These are phyloP conservation scores for Aspergillus haitiensis DNA, from an alignment of 495 filamentous ascomycete species.

Conservation along the genomic window DNA sequence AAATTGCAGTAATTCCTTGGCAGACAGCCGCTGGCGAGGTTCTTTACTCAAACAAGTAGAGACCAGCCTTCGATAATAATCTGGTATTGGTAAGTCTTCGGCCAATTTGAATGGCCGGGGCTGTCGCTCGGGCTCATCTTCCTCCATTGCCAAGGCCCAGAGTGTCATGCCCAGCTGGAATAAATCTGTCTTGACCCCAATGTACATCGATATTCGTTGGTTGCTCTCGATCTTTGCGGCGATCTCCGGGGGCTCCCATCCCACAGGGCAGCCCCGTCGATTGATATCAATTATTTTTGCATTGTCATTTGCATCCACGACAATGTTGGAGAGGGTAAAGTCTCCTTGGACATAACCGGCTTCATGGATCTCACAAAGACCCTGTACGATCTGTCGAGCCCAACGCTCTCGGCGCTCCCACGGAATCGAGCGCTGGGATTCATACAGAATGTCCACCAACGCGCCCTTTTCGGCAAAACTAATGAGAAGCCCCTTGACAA, in stretches of 20 bases:
- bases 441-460: slow-evolving; percentile 88
- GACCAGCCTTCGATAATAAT: slow-evolving; percentile 61
- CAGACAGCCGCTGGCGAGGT: slow-evolving; percentile 55
- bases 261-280: slow-evolving; percentile 88
- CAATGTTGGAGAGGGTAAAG: slow-evolving; percentile 96
- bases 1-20: slow-evolving; percentile 55
- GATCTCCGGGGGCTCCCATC: slow-evolving; percentile 97
- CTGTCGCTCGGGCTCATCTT: slow-evolving; percentile 86
- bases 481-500: slow-evolving; percentile 89
- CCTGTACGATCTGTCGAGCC: slow-evolving; percentile 90
- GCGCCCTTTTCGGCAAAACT: slow-evolving; percentile 85
- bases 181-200: slow-evolving; percentile 95
- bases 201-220: slow-evolving; percentile 95
- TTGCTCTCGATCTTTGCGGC: slow-evolving; percentile 83
- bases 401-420: slow-evolving; percentile 83
- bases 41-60: slow-evolving; percentile 55
- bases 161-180: slow-evolving; percentile 97
- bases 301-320: slow-evolving; percentile 79
- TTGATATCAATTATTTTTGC: slow-evolving; percentile 99
- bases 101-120: slow-evolving; percentile 64
- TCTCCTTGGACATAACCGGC: slow-evolving; percentile 97
- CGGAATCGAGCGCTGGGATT: slow-evolving; percentile 60
- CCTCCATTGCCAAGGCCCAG: slow-evolving; percentile 83
- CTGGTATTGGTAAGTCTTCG: slow-evolving; percentile 50
- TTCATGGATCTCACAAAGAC: slow-evolving; percentile 90